Evolutionary conservation across 495 filamentous ascomycete genomes (phyloP).

Genomic region (Oleoguttula mirabilis): DNA sequence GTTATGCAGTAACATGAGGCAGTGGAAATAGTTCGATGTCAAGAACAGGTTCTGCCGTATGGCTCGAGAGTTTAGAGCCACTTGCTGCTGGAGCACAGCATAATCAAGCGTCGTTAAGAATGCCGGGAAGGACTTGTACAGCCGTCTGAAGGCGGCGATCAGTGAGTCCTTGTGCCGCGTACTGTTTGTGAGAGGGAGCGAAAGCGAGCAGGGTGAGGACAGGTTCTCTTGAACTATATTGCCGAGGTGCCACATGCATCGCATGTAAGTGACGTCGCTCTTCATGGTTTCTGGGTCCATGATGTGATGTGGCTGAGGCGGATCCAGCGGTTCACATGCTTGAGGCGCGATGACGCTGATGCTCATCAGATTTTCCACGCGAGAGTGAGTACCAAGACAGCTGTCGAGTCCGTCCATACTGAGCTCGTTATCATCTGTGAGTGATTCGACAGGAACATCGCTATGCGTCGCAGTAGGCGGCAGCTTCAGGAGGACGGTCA

Average conservation of each 20-base stretch:
- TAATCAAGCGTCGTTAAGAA: slow-evolving; percentile 50
- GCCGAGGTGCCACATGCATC: slow-evolving; percentile 59
- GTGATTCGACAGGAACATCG: slow-evolving; percentile 55
- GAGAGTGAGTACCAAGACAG: slow-evolving; percentile 12
- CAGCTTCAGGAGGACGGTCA: slow-evolving; percentile 60
- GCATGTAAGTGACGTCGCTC: slow-evolving; percentile 50
- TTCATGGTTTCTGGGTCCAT: slow-evolving; percentile 37
- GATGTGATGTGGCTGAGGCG: slow-evolving; percentile 25
- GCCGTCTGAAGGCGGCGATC: slow-evolving; percentile 46
- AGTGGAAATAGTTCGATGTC: slow-evolving; percentile 60
- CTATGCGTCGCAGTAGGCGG: slow-evolving; percentile 61
- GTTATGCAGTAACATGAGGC: slow-evolving; percentile 56
- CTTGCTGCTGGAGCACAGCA: slow-evolving; percentile 38
- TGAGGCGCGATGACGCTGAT: slow-evolving; percentile 29
- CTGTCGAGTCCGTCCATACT: slow-evolving; percentile 16
- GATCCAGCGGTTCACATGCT: slow-evolving; percentile 11
- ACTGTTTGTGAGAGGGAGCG: slow-evolving; percentile 48
- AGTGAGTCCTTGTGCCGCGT: slow-evolving; percentile 48
- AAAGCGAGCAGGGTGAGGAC: slow-evolving; percentile 53
- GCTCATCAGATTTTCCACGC: slow-evolving; percentile 30
- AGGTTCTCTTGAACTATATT: slow-evolving; percentile 59
- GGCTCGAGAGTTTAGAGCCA: slow-evolving; percentile 41
- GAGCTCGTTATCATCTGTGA: slow-evolving; percentile 31
- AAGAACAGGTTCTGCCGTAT: slow-evolving; percentile 58
- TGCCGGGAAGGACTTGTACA: slow-evolving; percentile 52